Evolutionary conservation across 2,329 filamentous ascomycete genomes (phyloP), one percentile per base, ranked within the genome.

Genomic region (Ascomycota sp.): DNA sequence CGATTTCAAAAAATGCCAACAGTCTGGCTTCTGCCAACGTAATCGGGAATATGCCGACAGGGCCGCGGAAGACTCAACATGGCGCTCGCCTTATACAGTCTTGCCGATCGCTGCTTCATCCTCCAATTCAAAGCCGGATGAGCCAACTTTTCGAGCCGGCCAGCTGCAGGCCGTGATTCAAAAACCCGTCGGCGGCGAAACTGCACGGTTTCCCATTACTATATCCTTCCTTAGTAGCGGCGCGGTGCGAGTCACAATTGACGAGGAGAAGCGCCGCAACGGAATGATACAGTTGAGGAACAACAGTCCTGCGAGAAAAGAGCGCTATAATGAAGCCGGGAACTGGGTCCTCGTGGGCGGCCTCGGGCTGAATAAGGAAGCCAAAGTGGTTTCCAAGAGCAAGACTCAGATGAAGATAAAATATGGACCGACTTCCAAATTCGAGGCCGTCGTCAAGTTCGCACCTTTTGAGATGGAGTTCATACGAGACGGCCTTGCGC

Each of bases 21-120:
- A 98, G 50, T 89, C 86, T 4, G 89, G 89, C 44, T 98, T 98
- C 61, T 98, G 89, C 58, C 89, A 83, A 50, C 79, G 89, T 39
- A 95, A 95, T 56, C 74, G 89, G 50, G 78, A 70, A 24, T 85
- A 79, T 48, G 89, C 89, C 48, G 85, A 95, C 53, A 61, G 68
- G 38, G 82, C 74, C 37, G 55, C 68, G 27, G 57, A 69, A 25
- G 56, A 69, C 35, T 63, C 69, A 7, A 60, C 63, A 20, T 94
- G 82, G 78, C 60, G 61, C 39, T 74, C 82, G 7, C 86, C 86
- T 0, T 98, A 95, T 56, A 62, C 65, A 38, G 63, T 98, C 38
- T 17, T 17, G 15, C 15, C 15, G 15, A 17, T 17, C 15, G 15
- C 15, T 17, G 15, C 15, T 4, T 17, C 15, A 17, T 17, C 15